Evolutionary conservation across 306 rosid genomes (phyloP).

Genomic region (Clitoria ternatea): DNA sequence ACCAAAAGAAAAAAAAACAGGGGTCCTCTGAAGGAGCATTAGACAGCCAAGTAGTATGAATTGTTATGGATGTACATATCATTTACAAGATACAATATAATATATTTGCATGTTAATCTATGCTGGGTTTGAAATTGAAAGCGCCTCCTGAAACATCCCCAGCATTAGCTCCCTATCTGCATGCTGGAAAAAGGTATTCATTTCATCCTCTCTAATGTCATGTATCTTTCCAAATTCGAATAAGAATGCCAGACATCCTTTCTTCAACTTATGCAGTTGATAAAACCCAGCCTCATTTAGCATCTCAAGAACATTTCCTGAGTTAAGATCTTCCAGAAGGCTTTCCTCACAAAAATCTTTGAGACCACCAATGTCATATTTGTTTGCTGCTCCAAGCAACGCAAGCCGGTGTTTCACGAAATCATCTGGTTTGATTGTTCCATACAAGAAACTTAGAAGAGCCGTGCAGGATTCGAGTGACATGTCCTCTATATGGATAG

Average conservation of each 20-base stretch:
- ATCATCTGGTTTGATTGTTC: conserved; percentile 69
- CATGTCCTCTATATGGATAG: conserved; percentile 73
- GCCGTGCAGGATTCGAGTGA: conserved; percentile 62
- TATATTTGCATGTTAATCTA: no score
- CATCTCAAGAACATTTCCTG: conserved; percentile 71
- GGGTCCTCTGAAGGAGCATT: no score
- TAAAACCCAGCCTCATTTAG: conserved; percentile 76
- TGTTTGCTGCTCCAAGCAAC: conserved; percentile 77
- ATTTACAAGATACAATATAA: conserved; percentile 14
- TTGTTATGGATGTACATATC: background rate
- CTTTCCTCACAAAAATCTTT: conserved; percentile 84
- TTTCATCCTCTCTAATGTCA: conserved; percentile 66
- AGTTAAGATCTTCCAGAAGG: conserved; percentile 78
- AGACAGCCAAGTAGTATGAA: background rate
- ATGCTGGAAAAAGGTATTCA: conserved; percentile 48
- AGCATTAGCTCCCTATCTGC: conserved; percentile 76
- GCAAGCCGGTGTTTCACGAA: conserved; percentile 78
- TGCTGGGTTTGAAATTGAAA: conserved; percentile 55
- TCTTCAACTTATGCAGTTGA: conserved; percentile 70
- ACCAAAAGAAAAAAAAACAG: no score
- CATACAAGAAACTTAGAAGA: conserved; percentile 68
- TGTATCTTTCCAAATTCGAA: conserved; percentile 82
- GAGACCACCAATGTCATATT: conserved; percentile 57
- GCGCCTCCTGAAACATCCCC: conserved; percentile 90
- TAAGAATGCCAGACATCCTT: conserved; percentile 71